Evolutionary conservation across 1,284 basidiomycete genomes (phyloP).

Genomic region (Sporisorium exsertum): DNA sequence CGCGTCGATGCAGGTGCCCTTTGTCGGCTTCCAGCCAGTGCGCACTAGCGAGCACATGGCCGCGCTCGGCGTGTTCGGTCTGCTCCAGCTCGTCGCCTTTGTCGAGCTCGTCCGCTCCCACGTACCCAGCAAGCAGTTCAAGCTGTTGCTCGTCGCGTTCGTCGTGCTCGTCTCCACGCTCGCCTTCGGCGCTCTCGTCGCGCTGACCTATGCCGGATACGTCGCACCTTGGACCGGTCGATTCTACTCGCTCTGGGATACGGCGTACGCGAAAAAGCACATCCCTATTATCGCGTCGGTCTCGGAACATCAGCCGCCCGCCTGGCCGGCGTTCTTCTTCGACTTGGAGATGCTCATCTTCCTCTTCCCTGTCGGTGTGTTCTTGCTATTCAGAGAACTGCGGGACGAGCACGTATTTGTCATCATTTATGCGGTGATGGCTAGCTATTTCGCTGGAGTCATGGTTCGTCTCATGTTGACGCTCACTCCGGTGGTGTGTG

Average conservation of each 20-base stretch:
- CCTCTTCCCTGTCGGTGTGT: constrained; percentile 95
- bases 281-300: constrained; percentile 99
- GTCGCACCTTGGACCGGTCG: constrained; percentile 99
- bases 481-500: constrained; percentile 90
- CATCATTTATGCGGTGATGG: constrained; percentile 96
- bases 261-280: constrained; percentile 95
- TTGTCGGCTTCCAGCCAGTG: constrained; percentile 99
- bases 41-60: constrained; percentile 99
- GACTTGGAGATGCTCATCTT: constrained; percentile 97
- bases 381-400: constrained; percentile 91
- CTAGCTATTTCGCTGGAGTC: constrained; percentile 98
- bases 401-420: constrained; percentile 98
- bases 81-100: constrained; percentile 96
- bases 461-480: constrained; percentile 98
- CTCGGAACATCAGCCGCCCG: constrained; percentile 99
- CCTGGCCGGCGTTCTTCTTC: constrained; percentile 99
- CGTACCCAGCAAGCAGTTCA: constrained; percentile 93
- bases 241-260: constrained; percentile 99
- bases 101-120: constrained; percentile 88
- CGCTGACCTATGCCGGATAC: constrained; percentile 90
- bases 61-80: constrained; percentile 93
- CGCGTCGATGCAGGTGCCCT: constrained; percentile 98
- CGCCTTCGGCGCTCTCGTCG: constrained; percentile 70
- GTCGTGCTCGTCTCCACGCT: constrained; percentile 80
- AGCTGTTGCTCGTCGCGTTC: constrained; percentile 75